Conservation (phyloP, 176 grass and related monocot genomes). For the Oryza glumipatula region DNA sequence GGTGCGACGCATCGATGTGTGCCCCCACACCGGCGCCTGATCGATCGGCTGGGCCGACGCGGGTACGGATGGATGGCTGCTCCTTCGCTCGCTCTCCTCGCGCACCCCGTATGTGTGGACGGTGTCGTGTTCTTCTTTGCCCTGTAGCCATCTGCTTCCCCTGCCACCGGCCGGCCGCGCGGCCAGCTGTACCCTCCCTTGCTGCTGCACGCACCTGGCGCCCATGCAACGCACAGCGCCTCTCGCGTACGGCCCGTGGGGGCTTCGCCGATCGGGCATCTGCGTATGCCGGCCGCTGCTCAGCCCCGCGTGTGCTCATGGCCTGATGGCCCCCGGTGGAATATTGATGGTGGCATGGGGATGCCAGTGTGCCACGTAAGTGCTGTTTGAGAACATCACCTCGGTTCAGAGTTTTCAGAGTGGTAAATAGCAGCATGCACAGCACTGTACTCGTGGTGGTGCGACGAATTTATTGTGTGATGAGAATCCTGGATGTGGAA, state of each 20-base stretch:
- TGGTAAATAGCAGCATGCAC: neutral
- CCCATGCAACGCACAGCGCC: constrained; percentile 22
- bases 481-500: neutral
- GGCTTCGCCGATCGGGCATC: neutral
- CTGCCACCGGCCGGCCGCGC: constrained; percentile 7
- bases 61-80: constrained; percentile 13
- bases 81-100: neutral
- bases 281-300: neutral
- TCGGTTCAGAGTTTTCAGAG: neutral
- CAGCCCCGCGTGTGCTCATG: neutral
- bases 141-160: constrained; percentile 34
- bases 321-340: neutral
- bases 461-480: neutral
- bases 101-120: constrained; percentile 14
- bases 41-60: neutral
- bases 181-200: constrained; percentile 46
- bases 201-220: constrained; percentile 22
- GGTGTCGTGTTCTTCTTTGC: constrained; percentile 39
- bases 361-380: neutral
- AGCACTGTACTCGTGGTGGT: neutral
- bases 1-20: constrained; percentile 24
- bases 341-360: constrained; percentile 29
- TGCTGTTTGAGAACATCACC: constrained; percentile 34
- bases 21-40: too few relatives aligned
- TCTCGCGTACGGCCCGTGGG: neutral